Conservation (phyloP, 1,284 basidiomycete genomes). For the Fomitopsis pinicola region DNA sequence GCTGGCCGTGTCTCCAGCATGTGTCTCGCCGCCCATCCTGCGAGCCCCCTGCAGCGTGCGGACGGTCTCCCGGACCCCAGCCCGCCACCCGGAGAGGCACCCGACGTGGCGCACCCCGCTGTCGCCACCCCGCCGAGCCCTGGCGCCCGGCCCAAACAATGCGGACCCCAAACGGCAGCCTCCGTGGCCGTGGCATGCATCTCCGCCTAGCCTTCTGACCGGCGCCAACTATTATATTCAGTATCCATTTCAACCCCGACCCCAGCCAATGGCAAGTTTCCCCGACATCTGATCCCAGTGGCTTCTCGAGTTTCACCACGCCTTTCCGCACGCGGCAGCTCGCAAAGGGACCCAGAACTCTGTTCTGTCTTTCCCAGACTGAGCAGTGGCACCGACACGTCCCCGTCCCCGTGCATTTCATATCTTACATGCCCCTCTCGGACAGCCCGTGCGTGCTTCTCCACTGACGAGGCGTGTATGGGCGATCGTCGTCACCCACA, state of each 20-base stretch:
- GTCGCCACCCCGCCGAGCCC: background rate
- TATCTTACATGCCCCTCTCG: background rate
- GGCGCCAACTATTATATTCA: background rate
- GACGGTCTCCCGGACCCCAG: background rate
- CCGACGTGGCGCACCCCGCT: background rate
- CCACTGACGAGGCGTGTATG: background rate
- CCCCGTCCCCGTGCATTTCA: background rate
- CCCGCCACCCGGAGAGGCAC: background rate
- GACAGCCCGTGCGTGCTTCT: background rate
- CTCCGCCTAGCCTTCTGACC: conserved; percentile 2
- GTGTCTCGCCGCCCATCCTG: background rate
- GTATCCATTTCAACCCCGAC: background rate
- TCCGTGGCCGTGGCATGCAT: background rate
- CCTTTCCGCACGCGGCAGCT: conserved; percentile 5
- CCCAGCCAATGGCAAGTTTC: conserved; percentile 3
- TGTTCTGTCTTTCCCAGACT: background rate
- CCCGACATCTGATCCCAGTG: conserved; percentile 11
- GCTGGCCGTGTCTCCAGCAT: background rate
- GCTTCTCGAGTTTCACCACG: conserved; percentile 11
- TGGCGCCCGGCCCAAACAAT: background rate
- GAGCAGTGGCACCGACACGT: background rate
- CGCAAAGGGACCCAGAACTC: background rate
- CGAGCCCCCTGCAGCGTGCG: background rate
- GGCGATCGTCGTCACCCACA: conserved; percentile 4
- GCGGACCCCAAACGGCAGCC: background rate